phyloP scores from a whole-genome alignment of 768 basidiomycete genomes.

The Rhizopogon vulgaris region DNA sequence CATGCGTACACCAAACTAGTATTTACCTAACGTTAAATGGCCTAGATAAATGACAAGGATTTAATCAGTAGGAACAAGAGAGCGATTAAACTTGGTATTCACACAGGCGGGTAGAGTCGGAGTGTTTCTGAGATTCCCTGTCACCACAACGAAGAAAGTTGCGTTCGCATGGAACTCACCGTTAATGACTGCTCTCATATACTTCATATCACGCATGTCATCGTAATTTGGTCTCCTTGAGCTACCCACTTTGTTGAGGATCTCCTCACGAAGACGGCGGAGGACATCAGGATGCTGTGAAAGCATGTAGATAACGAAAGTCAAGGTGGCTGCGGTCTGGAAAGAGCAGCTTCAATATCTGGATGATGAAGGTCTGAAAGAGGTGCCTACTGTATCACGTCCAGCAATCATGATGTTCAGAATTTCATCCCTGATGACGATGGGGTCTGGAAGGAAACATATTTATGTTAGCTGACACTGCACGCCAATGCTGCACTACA shows the following conservation, averaged over 20 bases:
- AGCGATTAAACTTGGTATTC: background rate
- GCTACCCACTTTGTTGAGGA: slow-evolving; percentile 20
- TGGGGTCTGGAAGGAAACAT: slow-evolving; percentile 17
- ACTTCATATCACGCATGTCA: slow-evolving; percentile 33
- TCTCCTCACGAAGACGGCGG: slow-evolving; percentile 24
- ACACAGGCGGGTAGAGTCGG: slow-evolving; percentile 26
- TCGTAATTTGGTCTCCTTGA: slow-evolving; percentile 23
- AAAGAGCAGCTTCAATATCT: background rate
- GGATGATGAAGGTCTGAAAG: background rate
- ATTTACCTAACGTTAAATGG: slow-evolving; percentile 21
- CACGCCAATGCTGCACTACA: slow-evolving; percentile 1
- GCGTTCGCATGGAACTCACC: slow-evolving; percentile 9
- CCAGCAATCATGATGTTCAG: slow-evolving; percentile 33
- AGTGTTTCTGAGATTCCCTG: slow-evolving; percentile 20
- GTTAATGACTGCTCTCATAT: slow-evolving; percentile 33
- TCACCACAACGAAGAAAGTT: background rate
- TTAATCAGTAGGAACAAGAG: background rate
- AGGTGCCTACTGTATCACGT: slow-evolving; percentile 24
- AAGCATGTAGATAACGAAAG: slow-evolving; percentile 23
- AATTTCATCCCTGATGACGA: slow-evolving; percentile 28
- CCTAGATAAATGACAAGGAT: slow-evolving; percentile 2
- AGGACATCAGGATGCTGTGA: slow-evolving; percentile 23
- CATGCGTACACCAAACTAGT: too few species aligned
- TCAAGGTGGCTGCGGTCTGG: slow-evolving; percentile 26
- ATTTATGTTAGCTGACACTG: background rate